phyloP scores from a whole-genome alignment of 2,329 filamentous ascomycete genomes.

The Fonsecaea pugnacius region DNA sequence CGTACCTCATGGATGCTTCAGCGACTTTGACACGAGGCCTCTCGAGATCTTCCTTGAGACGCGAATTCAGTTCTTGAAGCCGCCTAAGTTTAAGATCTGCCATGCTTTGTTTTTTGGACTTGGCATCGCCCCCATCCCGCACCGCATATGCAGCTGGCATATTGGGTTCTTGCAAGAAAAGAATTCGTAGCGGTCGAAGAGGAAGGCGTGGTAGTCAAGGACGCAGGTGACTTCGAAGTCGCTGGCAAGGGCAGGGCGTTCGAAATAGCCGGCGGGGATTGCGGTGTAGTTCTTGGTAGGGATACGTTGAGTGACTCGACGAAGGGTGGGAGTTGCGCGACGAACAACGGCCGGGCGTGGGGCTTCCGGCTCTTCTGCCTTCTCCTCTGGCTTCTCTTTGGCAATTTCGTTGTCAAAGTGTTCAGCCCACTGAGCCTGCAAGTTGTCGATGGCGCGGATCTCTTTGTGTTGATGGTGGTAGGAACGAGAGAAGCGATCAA shows the following conservation, averaged over 20 bases:
- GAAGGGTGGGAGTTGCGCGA: constrained; percentile 10
- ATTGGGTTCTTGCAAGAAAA: constrained; percentile 37
- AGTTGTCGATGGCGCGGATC: constrained; percentile 8
- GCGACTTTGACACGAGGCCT: constrained; percentile 94
- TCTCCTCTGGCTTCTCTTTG: neutral
- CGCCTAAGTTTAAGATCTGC: constrained; percentile 96
- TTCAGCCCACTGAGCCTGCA: constrained; percentile 11
- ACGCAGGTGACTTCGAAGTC: constrained; percentile 16
- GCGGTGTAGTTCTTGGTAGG: constrained; percentile 13
- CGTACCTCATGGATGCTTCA: constrained; percentile 84
- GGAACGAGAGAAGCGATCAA: constrained; percentile 8
- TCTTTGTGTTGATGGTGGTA: neutral
- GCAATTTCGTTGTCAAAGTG: constrained; percentile 1
- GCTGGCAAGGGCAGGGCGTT: constrained; percentile 4
- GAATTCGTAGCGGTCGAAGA: constrained; percentile 27
- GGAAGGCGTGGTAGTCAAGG: constrained; percentile 28
- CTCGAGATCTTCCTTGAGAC: constrained; percentile 92
- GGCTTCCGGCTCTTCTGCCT: constrained; percentile 6
- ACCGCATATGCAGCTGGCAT: constrained; percentile 70
- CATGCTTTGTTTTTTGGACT: constrained; percentile 99
- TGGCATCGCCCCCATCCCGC: constrained; percentile 66
- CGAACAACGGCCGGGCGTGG: constrained; percentile 10
- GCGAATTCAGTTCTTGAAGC: constrained; percentile 94
- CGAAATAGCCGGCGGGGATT: constrained; percentile 7
- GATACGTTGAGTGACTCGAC: constrained; percentile 17